Evolutionary conservation across 768 basidiomycete species (phyloP).

Genomic region (Dentipellis sp.): DNA sequence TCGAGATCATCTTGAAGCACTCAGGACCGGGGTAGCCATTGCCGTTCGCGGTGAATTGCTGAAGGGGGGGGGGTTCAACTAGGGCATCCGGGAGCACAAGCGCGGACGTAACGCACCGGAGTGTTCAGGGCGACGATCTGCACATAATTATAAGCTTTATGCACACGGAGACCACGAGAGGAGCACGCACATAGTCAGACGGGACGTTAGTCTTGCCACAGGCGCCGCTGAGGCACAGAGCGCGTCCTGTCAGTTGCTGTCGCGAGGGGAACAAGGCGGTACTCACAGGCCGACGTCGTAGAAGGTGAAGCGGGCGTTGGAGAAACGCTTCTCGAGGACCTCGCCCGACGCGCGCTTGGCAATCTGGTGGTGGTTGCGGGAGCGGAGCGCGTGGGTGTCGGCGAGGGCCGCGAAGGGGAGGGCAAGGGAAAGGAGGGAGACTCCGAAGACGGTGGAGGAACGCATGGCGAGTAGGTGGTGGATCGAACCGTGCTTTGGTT

Average conservation of each 20-base stretch:
- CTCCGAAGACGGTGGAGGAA: neutral
- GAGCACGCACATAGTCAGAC: constrained; percentile 2
- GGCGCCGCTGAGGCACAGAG: constrained; percentile 3
- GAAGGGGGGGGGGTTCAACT: neutral
- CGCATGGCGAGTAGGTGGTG: neutral
- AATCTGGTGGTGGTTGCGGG: constrained; percentile 5
- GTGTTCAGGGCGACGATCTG: constrained; percentile 9
- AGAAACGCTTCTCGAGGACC: neutral
- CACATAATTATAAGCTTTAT: neutral
- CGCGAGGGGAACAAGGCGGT: neutral
- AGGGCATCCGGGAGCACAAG: neutral
- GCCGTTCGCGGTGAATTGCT: constrained; percentile 37
- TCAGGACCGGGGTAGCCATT: constrained; percentile 51
- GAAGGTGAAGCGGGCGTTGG: neutral
- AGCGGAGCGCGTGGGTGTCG: neutral
- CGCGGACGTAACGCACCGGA: constrained; percentile 1
- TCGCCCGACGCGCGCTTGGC: constrained; percentile 6
- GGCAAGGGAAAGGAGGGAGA: constrained; percentile 6
- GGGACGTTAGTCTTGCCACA: neutral
- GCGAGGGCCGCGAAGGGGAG: constrained; percentile 4
- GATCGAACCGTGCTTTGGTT: neutral
- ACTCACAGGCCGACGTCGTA: constrained; percentile 11
- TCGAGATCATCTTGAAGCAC: constrained; percentile 54
- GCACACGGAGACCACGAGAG: too few relatives aligned
- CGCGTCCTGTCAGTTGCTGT: neutral